Evolutionary conservation across 2,329 filamentous ascomycete species (phyloP), one percentile per base, ranked within the genome.

Genomic region (Fusarium tupiense): DNA sequence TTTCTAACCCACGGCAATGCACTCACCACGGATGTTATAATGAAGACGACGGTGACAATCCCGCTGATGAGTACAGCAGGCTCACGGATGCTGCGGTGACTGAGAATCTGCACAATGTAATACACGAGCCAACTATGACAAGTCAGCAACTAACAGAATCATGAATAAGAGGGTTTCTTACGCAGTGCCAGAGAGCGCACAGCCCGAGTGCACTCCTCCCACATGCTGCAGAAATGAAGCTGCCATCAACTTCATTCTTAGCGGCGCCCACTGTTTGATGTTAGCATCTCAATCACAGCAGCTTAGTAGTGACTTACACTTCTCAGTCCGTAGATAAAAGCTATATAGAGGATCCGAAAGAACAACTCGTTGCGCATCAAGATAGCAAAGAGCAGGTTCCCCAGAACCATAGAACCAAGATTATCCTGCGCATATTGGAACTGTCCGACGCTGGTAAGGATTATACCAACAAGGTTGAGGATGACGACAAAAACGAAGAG

Each of bases 1-100:
- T 65, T 65, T 20, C 63, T 24, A 8, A 65, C 20, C 63, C 58
- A 65, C 8, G 63, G 63, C 2, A 62, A 2, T 24, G 63, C 63
- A 12, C 63, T 65, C 1, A 65, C 12, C 1, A 62, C 29, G 4
- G 63, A 62, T 5, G 29, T 19, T 8, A 41, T 29, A 4, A 65
- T 47, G 4, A 65, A 50, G 6, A n/a, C 22, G 9, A 60, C 44
- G 5, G 63, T 65, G 6, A 65, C 22, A 1, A 40, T 43, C 3
- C 58, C 58, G 2, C 14, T 65, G 3, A 50, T 43, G 19, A 65
- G 60, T 5, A 65, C 33, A 12, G 47, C 33, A 17, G 40, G 31
- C 7, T 62, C 33, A 9, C 31, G 50, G 6, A n/a, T 65, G 2
- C 24, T 35, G 6, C 47, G 63, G 33, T 65, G 33, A 2, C 38